Base-by-base conservation (phyloP, 2,329 filamentous ascomycete species). In the Escovopsis sp. region DNA sequence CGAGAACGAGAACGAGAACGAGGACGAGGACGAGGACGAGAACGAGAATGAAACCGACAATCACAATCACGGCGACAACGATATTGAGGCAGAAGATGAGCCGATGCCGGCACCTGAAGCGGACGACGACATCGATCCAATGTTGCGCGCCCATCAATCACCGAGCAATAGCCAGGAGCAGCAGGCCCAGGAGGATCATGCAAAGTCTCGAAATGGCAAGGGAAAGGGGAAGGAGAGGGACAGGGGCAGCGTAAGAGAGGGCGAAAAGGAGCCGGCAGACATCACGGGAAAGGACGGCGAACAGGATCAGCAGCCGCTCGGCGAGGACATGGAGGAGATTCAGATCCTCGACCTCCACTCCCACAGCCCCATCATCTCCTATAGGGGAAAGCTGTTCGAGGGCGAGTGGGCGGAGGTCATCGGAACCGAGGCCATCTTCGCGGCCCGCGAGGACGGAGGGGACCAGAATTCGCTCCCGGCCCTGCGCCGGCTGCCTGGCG, bases 331-430 rank as follows among this genome's bases (percentile, higher is more conserved):
- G 19, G 51, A 59, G 21, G 58, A 70, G 27, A 70, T 94, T 5
- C 85, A 94, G 50, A 77, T 94, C 34, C 64, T 90, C n/a, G 85
- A 84, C 19, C 66, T 94, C 4, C 80, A 93, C 54, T 78, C 78
- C 1, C 49, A 60, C 3, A 79, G 81, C 33, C 88, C 88, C 0
- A 62, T 94, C 19, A 68, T 94, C 39, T 79, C 80, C 16, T 92
- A 92, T 57, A 70, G 79, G 39, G 81, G 80, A 21, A 72, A 78
- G 41, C 62, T 92, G 16, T 90, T 87, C 51, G 76, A 74, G 43
- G 88, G 85, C 43, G 62, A 73, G 31, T 96, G 88, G 88, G 71
- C 74, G 10, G 75, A 82, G 41, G 79, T 85, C 40, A 72, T 93
- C 30, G 88, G 88, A 26, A 93, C 86, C 0, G 84, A 92, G 45